Base-by-base conservation (phyloP, 2,329 filamentous ascomycete species). In the Diaporthe citrichinensis region DNA sequence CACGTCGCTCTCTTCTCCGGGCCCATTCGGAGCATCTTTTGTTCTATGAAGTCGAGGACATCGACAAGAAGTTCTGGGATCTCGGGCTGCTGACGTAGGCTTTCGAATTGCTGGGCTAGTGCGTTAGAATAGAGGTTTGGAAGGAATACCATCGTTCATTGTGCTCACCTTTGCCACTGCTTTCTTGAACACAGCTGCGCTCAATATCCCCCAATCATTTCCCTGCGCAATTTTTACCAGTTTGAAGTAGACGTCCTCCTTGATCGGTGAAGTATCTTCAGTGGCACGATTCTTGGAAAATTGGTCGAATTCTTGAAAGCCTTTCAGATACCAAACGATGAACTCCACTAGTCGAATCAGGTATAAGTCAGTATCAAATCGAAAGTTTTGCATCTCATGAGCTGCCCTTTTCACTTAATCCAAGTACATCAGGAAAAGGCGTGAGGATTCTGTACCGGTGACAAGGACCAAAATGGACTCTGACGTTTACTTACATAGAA, bases 301-400 rank as follows among this genome's bases (percentile, higher is more conserved):
- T 10, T 55, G 4, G 14, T 74, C 65, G 46, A 57, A 71, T 25
- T 55, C 73, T 8, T 71, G 3, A 14, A 36, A 71, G 5, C 73
- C 73, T 12, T 71, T 44, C 1, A 71, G 34, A n/a, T 74, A 74
- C 73, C 73, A 74, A n/a, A 71, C 36, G n/a, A 49, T 17, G 8
- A 74, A 74, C 1, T 74, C 73, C 23, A 74, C 62, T 67, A 9
- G 6, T 36, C 5, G 15, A 14, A 34, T 8, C n/a, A n/a, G 2
- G 0, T 7, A 25, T 49, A 9, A 39, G 39, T 49, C 14, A 49
- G 28, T 15, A 31, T 4, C 8, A 20, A 36, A 12, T 59, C 20
- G 12, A 2, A n/a, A 0, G 39, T 7, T 2, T 2, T 36, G 2
- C 1, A 6, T 1, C 6, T 23, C 14, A 3, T 7, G 4, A 15